Base-by-base conservation (phyloP, 805 yeast genomes). In the Helenozyma baotianmanensis region DNA sequence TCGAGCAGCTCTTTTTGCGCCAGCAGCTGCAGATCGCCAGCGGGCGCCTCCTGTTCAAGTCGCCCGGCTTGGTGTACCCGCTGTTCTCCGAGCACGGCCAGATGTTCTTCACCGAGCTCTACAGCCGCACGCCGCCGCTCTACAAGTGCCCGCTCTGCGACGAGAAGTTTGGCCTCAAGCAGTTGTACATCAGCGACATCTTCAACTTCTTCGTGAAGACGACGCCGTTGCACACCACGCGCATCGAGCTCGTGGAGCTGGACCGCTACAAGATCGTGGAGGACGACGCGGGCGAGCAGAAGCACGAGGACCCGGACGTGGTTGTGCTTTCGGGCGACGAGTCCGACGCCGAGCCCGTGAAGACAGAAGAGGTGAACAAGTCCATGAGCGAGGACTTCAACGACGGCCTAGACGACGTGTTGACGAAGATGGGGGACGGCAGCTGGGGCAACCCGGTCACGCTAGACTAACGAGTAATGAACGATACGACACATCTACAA, bases 111-210 rank as follows among this genome's bases (percentile, higher is more conserved):
- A 32, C 38, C 15, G 40, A 41, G 19, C 32, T 45, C 11, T 43
- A 29, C 29, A 30, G 27, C 31, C 33, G 43, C 19, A 38, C 50
- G 4, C 43, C 48, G 10, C 68, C 68, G 13, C 34, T 40, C 2
- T 67, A 61, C 49, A 54, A 50, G 35, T 67, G 72, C 40, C 72
- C 72, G 4, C 38, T 65, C 11, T 67, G 72, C 38, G 68, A 66
- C 42, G 40, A 33, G 14, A 36, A 39, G 26, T 66, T 67, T 35
- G 55, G 51, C 13, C 46, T 66, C 25, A 50, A 46, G 30, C 63
- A 62, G 29, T 42, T 67, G 13, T 48, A 47, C 31, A 61, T 67
- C 14, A 56, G 64, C 32, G 69, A 65, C 33, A 50, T 63, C 6
- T 62, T 56, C 51, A 67, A 66, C 33, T 66, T 53, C 38, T 66